Conservation (phyloP, 352 stramenopile species). For the Blastocystis sp. region DNA sequence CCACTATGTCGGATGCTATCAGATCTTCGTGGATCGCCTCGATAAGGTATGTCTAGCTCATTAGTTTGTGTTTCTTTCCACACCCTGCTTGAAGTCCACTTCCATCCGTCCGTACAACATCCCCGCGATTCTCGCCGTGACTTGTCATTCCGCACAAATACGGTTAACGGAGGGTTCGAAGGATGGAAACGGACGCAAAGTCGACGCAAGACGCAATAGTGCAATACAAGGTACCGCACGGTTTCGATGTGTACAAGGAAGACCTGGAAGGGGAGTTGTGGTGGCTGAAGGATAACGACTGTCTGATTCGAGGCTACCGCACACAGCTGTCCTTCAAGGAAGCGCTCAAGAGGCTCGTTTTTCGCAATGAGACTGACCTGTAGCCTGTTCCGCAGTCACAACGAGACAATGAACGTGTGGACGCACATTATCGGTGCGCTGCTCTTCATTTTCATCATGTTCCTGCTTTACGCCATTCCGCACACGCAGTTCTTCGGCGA, state of each 20-base stretch:
- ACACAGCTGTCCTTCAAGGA: conserved; percentile 56
- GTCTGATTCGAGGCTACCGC: conserved; percentile 39
- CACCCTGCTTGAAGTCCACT: background rate
- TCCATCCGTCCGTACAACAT: background rate
- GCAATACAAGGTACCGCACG: conserved; percentile 14
- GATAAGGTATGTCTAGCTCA: background rate
- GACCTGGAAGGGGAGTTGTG: conserved; percentile 65
- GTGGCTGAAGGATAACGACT: conserved; percentile 66
- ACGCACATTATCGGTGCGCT: conserved; percentile 41
- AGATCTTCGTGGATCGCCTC: background rate
- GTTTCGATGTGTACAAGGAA: conserved; percentile 66
- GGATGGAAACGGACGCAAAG: background rate
- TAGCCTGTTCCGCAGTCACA: conserved; percentile 58
- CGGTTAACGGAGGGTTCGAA: no score
- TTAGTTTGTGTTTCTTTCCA: background rate
- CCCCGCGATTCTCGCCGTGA: no score
- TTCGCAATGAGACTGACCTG: background rate
- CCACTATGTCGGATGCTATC: background rate
- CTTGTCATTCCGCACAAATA: no score
- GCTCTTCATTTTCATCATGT: conserved; percentile 67
- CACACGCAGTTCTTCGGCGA: conserved; percentile 46
- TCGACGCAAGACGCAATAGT: background rate
- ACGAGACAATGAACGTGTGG: conserved; percentile 69
- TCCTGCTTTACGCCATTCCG: conserved; percentile 46
- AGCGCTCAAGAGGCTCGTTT: conserved; percentile 45